Conservation (phyloP, 371 early-diverging fungal species). For the Apophysomyces ossiformis region DNA sequence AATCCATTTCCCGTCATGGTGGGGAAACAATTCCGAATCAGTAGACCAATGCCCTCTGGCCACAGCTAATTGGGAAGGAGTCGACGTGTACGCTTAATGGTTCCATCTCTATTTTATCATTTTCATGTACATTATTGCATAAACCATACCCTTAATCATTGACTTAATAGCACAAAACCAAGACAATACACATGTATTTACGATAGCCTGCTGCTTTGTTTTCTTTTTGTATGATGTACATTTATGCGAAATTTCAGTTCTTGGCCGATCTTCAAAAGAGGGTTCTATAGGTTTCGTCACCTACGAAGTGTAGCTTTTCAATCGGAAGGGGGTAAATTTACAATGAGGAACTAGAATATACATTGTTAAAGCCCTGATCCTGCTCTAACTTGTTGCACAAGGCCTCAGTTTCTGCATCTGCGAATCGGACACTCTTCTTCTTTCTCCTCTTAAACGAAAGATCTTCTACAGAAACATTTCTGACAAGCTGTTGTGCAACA, state of each 20-base stretch:
- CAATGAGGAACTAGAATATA: too few relatives aligned
- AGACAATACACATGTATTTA: background rate
- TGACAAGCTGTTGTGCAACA: too few relatives aligned
- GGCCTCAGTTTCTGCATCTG: too few relatives aligned
- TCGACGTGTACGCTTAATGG: constrained; percentile 39
- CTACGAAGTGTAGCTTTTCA: too few relatives aligned
- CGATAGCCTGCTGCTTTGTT: background rate
- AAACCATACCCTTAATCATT: background rate
- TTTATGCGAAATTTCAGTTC: too few relatives aligned
- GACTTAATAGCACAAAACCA: too few relatives aligned
- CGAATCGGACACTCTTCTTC: background rate
- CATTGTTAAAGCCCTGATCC: background rate
- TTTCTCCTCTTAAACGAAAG: background rate
- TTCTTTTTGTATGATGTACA: too few relatives aligned
- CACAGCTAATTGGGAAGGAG: constrained; percentile 41
- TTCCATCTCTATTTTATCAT: background rate
- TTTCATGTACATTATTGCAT: constrained; percentile 1
- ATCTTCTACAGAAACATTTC: too few relatives aligned
- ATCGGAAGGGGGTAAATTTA: too few relatives aligned
- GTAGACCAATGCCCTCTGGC: constrained; percentile 46
- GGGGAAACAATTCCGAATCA: constrained; percentile 40
- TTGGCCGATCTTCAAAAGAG: too few relatives aligned
- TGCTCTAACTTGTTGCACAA: background rate
- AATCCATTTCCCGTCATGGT: constrained; percentile 43
- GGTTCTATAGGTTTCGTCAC: too few relatives aligned